A percentile compares a stretch with the other conserved stretches of the same genome.
Conservation (phyloP, 768 basidiomycete genomes). For the Nidularia pulvinata region DNA sequence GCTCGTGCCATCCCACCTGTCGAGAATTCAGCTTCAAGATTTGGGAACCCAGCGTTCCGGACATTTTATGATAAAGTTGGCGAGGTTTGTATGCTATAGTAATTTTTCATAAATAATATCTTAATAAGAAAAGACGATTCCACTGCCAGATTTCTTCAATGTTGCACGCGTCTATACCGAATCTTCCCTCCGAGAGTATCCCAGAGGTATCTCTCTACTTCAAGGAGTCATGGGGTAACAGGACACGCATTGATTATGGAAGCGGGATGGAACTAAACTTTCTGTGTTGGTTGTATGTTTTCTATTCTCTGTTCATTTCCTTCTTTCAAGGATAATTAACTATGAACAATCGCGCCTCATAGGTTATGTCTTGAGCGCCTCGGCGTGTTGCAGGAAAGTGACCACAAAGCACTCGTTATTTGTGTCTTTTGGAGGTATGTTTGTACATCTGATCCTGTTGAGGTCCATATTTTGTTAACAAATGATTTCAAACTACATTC, state of each 20-base stretch:
- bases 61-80: slow-evolving; percentile 85
- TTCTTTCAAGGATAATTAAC: no score
- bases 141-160: slow-evolving; percentile 43
- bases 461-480: no score
- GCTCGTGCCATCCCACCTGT: slow-evolving; percentile 80
- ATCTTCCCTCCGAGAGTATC: slow-evolving; percentile 55
- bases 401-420: slow-evolving; percentile 77
- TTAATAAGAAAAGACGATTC: no score
- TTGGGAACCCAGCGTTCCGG: slow-evolving; percentile 97
- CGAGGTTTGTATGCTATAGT: slow-evolving; percentile 40
- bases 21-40: slow-evolving; percentile 88
- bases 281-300: slow-evolving; percentile 89
- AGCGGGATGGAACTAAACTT: slow-evolving; percentile 99
- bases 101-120: slow-evolving; percentile 1
- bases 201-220: slow-evolving; percentile 82
- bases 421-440: slow-evolving; percentile 88
- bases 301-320: no score
- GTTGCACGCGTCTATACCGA: slow-evolving; percentile 60
- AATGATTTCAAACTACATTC: no score
- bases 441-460: no score
- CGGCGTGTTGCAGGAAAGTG: slow-evolving; percentile 58
- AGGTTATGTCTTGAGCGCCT: slow-evolving; percentile 84
- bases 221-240: slow-evolving; percentile 88
- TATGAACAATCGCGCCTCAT: slow-evolving; percentile 1
- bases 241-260: slow-evolving; percentile 95